phyloP scores from a whole-genome alignment of 805 yeast species.

The Starmerella etchellsii region DNA sequence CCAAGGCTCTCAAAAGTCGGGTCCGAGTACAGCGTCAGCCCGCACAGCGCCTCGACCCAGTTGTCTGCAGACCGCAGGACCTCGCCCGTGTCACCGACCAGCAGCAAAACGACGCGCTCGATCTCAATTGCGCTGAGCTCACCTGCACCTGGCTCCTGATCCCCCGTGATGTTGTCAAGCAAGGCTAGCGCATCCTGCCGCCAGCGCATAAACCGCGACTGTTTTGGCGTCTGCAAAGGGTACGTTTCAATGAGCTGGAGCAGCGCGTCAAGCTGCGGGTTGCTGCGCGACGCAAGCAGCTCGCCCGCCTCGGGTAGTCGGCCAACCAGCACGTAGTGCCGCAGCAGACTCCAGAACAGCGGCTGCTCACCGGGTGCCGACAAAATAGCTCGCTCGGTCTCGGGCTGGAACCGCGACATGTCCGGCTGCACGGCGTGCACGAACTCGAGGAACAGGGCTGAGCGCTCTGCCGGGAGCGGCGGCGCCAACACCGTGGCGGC shows the following conservation, averaged over 20 bases:
- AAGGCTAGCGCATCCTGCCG: constrained; percentile 11
- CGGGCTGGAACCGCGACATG: constrained; percentile 8
- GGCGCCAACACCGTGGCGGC: constrained; percentile 6
- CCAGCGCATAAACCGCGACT: constrained; percentile 16
- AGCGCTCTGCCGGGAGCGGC: constrained; percentile 1
- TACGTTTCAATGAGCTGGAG: constrained; percentile 8
- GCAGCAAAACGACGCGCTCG: constrained; percentile 5
- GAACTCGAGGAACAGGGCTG: constrained; percentile 4
- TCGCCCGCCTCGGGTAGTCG: constrained; percentile 4
- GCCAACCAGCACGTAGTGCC: constrained; percentile 6
- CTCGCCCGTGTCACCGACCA: constrained; percentile 10
- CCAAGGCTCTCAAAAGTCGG: constrained; percentile 13
- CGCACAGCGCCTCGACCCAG: constrained; percentile 16
- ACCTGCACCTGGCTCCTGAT: background rate
- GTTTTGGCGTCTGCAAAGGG: constrained; percentile 4
- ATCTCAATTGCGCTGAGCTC: background rate
- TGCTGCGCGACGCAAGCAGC: constrained; percentile 1
- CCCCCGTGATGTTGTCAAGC: constrained; percentile 3
- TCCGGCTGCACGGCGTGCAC: constrained; percentile 8
- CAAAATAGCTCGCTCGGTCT: background rate
- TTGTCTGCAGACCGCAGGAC: constrained; percentile 2
- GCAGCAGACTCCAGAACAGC: constrained; percentile 8
- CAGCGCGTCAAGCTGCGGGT: background rate
- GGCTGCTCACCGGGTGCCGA: background rate
- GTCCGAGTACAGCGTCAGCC: constrained; percentile 11